A percentile compares a stretch with the other conserved stretches of the same genome.
These are phyloP conservation scores for Termitomyces sp. DNA, from an alignment of 768 basidiomycete species.

Conservation along the genomic window DNA sequence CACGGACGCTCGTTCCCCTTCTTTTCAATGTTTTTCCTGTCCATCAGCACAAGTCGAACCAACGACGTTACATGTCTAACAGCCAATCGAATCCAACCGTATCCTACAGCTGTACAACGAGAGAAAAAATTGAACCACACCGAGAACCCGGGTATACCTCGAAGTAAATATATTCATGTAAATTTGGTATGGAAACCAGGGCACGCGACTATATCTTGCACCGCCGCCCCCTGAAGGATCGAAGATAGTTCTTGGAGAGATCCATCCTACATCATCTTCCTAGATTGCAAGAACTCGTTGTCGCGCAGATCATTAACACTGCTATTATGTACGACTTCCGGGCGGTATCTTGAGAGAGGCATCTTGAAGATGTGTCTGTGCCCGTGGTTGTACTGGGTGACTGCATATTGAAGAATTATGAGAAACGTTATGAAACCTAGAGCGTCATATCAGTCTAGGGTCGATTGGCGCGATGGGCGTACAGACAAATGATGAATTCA, in stretches of 20 bases:
- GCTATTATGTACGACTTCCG: slow-evolving; percentile 3
- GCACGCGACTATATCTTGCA: neutral
- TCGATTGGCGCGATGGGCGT: neutral
- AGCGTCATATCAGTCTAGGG: neutral
- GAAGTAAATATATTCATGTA: too few relatives aligned
- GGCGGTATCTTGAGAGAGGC: slow-evolving; percentile 47
- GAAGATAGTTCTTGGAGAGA: neutral
- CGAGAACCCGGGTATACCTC: too few relatives aligned
- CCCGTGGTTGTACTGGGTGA: slow-evolving; percentile 39
- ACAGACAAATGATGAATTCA: slow-evolving; percentile 49
- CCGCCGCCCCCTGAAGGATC: neutral
- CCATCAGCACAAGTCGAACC: too few relatives aligned
- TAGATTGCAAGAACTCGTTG: slow-evolving; percentile 37
- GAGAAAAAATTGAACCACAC: too few relatives aligned
- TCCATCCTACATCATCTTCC: slow-evolving; percentile 19
- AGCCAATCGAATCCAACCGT: too few relatives aligned
- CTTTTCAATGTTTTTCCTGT: too few relatives aligned
- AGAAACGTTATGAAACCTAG: slow-evolving; percentile 41
- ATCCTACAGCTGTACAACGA: too few relatives aligned
- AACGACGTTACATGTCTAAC: too few relatives aligned
- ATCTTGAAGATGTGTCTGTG: slow-evolving; percentile 48
- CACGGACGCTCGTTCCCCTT: too few relatives aligned
- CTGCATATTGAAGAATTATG: slow-evolving; percentile 40
- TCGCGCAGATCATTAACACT: slow-evolving; percentile 11
- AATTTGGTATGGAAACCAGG: neutral